These are phyloP conservation scores for Crithidia expoeki DNA, from an alignment of 208 protist genomes.

Conservation along the genomic window DNA sequence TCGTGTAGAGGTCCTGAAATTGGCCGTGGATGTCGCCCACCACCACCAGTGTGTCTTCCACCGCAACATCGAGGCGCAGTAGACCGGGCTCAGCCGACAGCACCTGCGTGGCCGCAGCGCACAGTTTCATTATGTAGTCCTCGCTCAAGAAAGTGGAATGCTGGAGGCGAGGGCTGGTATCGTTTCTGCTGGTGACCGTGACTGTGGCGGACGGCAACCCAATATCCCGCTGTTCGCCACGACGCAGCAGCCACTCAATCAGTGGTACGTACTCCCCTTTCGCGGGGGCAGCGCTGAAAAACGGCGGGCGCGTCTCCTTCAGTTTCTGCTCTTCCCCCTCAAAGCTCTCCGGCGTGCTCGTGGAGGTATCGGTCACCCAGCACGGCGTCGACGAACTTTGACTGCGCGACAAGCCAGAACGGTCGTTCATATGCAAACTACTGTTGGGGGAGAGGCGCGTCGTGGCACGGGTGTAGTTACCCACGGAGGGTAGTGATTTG, in stretches of 20 bases:
- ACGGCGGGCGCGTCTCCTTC: slow-evolving; percentile 2
- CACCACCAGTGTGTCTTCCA: slow-evolving; percentile 67
- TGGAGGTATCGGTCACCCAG: slow-evolving; percentile 15
- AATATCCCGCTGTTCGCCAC: slow-evolving; percentile 21
- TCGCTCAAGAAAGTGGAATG: slow-evolving; percentile 33
- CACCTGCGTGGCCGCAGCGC: slow-evolving; percentile 41
- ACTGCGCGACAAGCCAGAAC: slow-evolving; percentile 2
- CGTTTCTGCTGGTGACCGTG: slow-evolving; percentile 2
- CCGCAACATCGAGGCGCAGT: slow-evolving; percentile 39
- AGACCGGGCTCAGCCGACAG: slow-evolving; percentile 43
- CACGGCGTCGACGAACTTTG: slow-evolving; percentile 17
- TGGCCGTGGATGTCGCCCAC: slow-evolving; percentile 87
- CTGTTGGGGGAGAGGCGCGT: slow-evolving; percentile 8
- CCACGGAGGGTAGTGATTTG: background rate
- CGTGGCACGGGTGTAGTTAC: slow-evolving; percentile 14
- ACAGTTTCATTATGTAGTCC: slow-evolving; percentile 40
- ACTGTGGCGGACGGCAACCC: background rate
- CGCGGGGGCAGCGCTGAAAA: slow-evolving; percentile 27
- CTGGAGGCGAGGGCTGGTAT: background rate
- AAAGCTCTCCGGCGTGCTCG: background rate
- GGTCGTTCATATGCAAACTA: slow-evolving; percentile 5
- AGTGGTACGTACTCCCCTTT: slow-evolving; percentile 37
- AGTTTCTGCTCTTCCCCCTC: slow-evolving; percentile 21
- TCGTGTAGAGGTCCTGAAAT: slow-evolving; percentile 69
- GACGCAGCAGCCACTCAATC: slow-evolving; percentile 36